Evolutionary conservation across 2,329 filamentous ascomycete species (phyloP), one percentile per base, ranked within the genome.

Genomic region (Paraphaeosphaeria sporulosa): DNA sequence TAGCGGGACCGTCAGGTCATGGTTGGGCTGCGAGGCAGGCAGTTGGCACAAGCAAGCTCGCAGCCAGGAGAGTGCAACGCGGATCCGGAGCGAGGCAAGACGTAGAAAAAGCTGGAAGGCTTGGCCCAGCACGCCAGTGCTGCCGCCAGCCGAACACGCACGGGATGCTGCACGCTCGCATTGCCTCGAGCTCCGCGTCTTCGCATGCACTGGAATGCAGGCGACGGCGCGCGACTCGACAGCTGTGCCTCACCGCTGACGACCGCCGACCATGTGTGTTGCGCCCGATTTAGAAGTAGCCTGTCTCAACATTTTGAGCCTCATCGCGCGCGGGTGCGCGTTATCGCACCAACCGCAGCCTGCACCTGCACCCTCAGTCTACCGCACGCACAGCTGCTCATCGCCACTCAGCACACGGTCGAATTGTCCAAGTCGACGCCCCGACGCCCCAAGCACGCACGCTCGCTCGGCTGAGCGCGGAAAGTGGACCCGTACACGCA

Each of bases 21-120:
- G 32, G 49, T 42, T 13, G 34, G 49, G 49, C 49, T 40, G 49
- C 49, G 34, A 51, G 49, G 50, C 50, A 17, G 10, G 34, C 34
- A 40, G 32, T 50, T 34, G 40, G 25, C 25, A 27, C 3, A 4
- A 27, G 3, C 25, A 27, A 13, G 15, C 12, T 38, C n/a, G 32
- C 23, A n/a, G 36, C 36, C 43, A 47, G 49, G 46, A 42, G 23
- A 50, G 46, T 34, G 23, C 30, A 32, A 49, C 4, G 51, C 15
- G 46, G 49, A 21, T 32, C n/a, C 23, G 12, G 36, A 19, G 49
- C 21, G 27, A 7, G 47, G 38, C 34, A 25, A 43, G 53, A 52
- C 50, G 50, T 34, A 32, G 52, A 57, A 60, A 63, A 60, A 62
- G 38, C 30, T 40, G 49, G 42, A 55, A 62, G 57, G 61, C 58